Evolutionary conservation across 2,329 filamentous ascomycete species (phyloP).

Genomic region (Botrytis galanthina): DNA sequence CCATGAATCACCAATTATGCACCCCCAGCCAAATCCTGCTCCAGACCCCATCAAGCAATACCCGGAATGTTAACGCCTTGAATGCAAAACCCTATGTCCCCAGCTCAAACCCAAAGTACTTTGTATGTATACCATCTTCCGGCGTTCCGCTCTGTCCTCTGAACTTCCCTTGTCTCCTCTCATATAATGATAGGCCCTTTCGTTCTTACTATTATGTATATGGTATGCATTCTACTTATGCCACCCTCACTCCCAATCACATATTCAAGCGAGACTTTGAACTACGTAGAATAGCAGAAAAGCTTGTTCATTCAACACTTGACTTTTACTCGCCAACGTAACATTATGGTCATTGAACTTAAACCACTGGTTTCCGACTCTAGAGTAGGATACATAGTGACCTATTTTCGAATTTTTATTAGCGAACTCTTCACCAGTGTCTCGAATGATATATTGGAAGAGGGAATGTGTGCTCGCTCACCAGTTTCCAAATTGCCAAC

Average conservation of each 20-base stretch:
- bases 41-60: neutral
- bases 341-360: conserved; percentile 95
- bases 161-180: neutral
- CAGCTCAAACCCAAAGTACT: neutral
- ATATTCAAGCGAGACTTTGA: conserved; percentile 46
- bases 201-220: neutral
- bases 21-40: conserved; percentile 4
- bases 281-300: conserved; percentile 89
- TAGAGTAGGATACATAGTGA: conserved; percentile 23
- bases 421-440: conserved; percentile 49
- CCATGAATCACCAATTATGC: conserved; percentile 1
- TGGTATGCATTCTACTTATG: neutral
- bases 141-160: neutral
- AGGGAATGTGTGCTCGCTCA: conserved; percentile 27
- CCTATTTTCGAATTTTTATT: conserved; percentile 52
- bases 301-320: conserved; percentile 81
- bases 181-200: neutral
- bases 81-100: neutral
- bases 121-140: neutral
- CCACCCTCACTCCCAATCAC: neutral
- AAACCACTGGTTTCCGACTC: conserved; percentile 66
- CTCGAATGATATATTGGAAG: too few species aligned
- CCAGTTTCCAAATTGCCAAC: conserved; percentile 88
- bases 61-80: neutral
- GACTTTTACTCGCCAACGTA: conserved; percentile 75